Conservation (phyloP, 805 yeast species). For the Lachancea cidri region DNA sequence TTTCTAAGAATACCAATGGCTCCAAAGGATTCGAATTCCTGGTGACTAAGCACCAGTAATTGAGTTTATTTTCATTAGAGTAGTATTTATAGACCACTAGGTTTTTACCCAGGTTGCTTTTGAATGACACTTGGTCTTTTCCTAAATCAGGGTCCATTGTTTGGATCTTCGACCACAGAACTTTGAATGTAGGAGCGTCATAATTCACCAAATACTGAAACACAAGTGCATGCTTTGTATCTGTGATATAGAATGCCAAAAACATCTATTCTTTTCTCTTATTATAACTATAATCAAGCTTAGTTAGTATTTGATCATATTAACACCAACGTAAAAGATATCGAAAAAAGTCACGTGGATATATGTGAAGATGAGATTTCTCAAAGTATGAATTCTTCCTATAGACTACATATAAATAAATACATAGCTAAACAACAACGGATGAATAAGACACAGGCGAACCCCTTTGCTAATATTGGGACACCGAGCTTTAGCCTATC, state of each 20-base stretch:
- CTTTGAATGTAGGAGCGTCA: constrained; percentile 25
- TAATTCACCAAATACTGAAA: constrained; percentile 27
- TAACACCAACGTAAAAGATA: no score
- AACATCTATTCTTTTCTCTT: constrained; percentile 18
- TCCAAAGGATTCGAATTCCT: constrained; percentile 41
- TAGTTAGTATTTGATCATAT: no score
- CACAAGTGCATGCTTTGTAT: constrained; percentile 18
- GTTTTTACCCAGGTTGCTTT: constrained; percentile 19
- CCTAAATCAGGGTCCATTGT: constrained; percentile 17
- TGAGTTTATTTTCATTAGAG: constrained; percentile 19
- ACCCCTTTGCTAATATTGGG: constrained; percentile 30
- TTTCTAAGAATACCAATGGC: constrained; percentile 49
- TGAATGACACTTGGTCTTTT: constrained; percentile 19
- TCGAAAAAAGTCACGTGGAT: no score
- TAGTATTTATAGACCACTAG: constrained; percentile 21
- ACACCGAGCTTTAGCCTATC: constrained; percentile 32
- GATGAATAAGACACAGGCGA: constrained; percentile 11
- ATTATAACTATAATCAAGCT: no score
- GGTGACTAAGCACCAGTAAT: constrained; percentile 23
- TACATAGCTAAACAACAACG: not conserved
- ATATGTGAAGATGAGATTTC: no score
- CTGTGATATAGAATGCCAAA: constrained; percentile 29
- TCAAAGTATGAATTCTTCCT: no score
- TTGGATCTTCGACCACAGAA: constrained; percentile 22
- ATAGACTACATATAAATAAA: no score